Evolutionary conservation across 768 basidiomycete genomes (phyloP).

Genomic region (Naganishia onofrii): DNA sequence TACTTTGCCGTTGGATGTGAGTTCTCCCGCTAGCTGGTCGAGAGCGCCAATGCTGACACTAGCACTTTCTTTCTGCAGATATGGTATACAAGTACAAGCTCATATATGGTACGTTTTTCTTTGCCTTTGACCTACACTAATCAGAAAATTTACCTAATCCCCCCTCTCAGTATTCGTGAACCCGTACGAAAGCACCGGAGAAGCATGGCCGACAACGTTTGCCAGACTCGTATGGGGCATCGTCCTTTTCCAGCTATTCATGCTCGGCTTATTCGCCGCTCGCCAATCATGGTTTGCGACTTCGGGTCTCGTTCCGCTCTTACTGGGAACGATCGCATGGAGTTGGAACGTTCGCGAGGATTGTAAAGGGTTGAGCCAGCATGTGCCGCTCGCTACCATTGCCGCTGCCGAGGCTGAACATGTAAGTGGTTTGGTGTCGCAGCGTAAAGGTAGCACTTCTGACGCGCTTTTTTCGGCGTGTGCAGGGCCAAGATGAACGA

Average conservation of each 20-base stretch:
- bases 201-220: constrained; percentile 97
- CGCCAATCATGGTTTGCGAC: constrained; percentile 63
- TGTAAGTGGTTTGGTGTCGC: not conserved
- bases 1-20: constrained; percentile 87
- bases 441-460: not conserved
- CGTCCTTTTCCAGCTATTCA: constrained; percentile 88
- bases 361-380: constrained; percentile 72
- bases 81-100: constrained; percentile 98
- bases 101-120: constrained; percentile 70
- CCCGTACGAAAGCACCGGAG: constrained; percentile 93
- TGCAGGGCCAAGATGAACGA: constrained; percentile 21
- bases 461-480: not conserved
- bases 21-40: constrained; percentile 5
- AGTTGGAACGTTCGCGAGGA: constrained; percentile 70
- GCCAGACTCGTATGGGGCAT: constrained; percentile 87
- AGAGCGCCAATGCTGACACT: not conserved
- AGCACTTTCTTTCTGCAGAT: constrained; percentile 51
- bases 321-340: constrained; percentile 73
- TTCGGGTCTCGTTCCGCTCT: constrained; percentile 69
- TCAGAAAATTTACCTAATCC: not conserved
- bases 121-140: not conserved
- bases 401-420: constrained; percentile 27
- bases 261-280: constrained; percentile 89
- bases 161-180: constrained; percentile 83
- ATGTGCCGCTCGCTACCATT: constrained; percentile 69